A percentile compares a stretch with the other conserved stretches of the same genome.
Conservation (phyloP, 441 rosid species). For the Euphorbia corollata region DNA sequence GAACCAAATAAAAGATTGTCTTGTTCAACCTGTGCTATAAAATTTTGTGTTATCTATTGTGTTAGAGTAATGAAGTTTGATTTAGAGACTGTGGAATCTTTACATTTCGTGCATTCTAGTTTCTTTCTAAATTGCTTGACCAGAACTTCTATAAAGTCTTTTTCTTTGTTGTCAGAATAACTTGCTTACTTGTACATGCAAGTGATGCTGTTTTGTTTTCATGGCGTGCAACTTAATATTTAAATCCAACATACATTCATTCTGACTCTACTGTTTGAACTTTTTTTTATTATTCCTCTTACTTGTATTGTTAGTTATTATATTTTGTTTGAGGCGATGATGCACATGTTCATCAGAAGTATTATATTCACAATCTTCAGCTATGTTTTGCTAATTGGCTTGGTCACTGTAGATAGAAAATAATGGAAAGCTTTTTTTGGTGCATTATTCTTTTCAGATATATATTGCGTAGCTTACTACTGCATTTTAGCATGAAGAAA, state of each 20-base stretch:
- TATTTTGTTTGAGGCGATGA: neutral
- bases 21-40: neutral
- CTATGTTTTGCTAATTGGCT: constrained; percentile 3
- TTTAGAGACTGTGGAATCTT: neutral
- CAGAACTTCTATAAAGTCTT: neutral
- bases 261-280: neutral
- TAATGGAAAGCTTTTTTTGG: too few species aligned
- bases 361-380: neutral
- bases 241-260: neutral
- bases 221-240: neutral
- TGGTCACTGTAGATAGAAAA: too few species aligned
- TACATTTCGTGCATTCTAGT: neutral
- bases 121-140: neutral
- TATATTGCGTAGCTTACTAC: too few species aligned
- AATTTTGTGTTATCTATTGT: neutral
- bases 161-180: neutral
- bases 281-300: neutral
- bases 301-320: neutral
- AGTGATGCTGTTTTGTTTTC: neutral
- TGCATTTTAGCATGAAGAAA: too few species aligned
- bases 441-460: too few species aligned
- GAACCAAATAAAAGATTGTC: neutral
- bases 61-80: neutral
- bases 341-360: neutral
- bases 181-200: neutral